Evolutionary conservation across 257 asterid species (phyloP).

Genomic region (Solanum piurae): DNA sequence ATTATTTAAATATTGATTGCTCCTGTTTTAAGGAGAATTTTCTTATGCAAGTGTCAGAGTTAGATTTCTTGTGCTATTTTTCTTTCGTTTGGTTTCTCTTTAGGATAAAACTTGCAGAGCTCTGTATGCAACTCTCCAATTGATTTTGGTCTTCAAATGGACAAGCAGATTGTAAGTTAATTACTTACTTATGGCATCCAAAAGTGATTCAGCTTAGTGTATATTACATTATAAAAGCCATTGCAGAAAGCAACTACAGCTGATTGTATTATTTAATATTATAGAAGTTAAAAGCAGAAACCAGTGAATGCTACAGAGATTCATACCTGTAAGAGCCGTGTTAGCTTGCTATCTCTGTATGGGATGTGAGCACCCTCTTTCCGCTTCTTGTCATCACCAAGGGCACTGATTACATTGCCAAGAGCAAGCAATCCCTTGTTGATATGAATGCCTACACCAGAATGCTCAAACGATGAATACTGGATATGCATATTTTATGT

Average conservation of each 20-base stretch:
- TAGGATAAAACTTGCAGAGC: neutral
- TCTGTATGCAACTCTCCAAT: neutral
- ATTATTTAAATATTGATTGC: neutral
- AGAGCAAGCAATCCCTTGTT: conserved; percentile 92
- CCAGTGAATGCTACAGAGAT: neutral
- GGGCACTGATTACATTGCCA: conserved; percentile 95
- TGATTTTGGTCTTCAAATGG: neutral
- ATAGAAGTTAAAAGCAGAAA: neutral
- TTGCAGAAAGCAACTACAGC: neutral
- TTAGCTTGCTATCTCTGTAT: conserved; percentile 96
- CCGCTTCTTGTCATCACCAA: conserved; percentile 91
- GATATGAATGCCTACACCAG: conserved; percentile 79
- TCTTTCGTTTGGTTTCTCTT: neutral
- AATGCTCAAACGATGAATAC: neutral
- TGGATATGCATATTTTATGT: neutral
- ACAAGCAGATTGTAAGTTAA: neutral
- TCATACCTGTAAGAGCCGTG: conserved; percentile 80
- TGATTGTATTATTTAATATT: neutral
- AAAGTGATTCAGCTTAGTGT: neutral
- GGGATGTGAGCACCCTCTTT: conserved; percentile 99
- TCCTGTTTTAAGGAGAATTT: neutral
- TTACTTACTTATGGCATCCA: neutral
- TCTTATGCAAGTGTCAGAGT: neutral
- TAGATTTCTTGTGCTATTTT: neutral
- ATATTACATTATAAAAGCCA: neutral